Conservation (phyloP, 805 yeast genomes). For the Groenewaldozyma tartarivorans region DNA sequence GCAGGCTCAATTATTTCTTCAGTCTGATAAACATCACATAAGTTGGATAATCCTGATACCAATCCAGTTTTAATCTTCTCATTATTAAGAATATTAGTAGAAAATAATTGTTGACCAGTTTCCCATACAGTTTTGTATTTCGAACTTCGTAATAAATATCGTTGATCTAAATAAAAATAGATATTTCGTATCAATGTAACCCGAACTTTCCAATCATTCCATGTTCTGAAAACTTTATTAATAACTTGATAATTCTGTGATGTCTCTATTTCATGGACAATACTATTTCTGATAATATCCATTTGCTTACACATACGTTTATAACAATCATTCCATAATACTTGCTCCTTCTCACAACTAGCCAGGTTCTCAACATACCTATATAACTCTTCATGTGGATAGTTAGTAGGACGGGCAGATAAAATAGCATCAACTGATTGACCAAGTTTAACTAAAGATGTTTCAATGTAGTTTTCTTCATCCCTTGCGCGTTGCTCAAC, state of each 20-base stretch:
- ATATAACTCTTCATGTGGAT: constrained; percentile 24
- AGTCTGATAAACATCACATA: no score
- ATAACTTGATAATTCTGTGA: neutral
- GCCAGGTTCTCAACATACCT: constrained; percentile 25
- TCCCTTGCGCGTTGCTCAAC: neutral
- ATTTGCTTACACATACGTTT: constrained; percentile 3
- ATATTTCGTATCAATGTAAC: constrained; percentile 18
- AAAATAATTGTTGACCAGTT: constrained; percentile 8
- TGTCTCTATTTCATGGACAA: no score
- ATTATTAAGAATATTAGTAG: no score
- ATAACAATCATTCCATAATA: constrained; percentile 17
- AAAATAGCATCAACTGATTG: neutral
- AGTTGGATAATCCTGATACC: no score
- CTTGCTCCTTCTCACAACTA: constrained; percentile 18
- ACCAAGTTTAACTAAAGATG: neutral
- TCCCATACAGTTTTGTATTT: constrained; percentile 15
- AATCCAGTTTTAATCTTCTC: no score
- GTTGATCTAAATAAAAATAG: constrained; percentile 24
- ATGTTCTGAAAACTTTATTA: constrained; percentile 3
- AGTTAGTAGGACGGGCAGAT: neutral
- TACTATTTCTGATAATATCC: neutral
- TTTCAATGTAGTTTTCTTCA: neutral
- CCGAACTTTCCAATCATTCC: constrained; percentile 15
- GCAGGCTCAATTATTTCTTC: constrained; percentile 3
- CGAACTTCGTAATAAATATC: constrained; percentile 16